Evolutionary conservation across 2,329 filamentous ascomycete species (phyloP).

Genomic region (Sordariomycetes sp.): DNA sequence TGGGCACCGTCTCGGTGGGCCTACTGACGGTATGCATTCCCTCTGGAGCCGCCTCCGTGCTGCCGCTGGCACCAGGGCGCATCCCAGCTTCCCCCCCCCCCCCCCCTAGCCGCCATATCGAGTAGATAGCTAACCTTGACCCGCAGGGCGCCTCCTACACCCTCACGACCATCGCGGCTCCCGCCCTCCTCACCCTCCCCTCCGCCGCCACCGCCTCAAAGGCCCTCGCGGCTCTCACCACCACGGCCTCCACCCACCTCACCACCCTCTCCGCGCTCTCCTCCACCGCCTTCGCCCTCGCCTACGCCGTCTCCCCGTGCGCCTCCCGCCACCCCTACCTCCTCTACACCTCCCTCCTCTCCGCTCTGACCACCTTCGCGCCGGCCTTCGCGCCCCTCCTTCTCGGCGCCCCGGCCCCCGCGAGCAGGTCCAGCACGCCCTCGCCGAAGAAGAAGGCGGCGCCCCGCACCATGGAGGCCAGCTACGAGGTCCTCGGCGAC

Average conservation of each 20-base stretch:
- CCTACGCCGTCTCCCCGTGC: conserved; percentile 66
- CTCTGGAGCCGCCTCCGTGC: not conserved
- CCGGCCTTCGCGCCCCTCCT: conserved; percentile 36
- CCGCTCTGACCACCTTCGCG: conserved; percentile 48
- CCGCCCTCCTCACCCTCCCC: conserved; percentile 70
- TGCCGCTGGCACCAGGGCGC: not conserved
- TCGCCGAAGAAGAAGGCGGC: conserved; percentile 14
- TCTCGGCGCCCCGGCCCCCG: conserved; percentile 15
- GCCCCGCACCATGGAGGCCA: conserved; percentile 48
- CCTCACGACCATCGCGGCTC: conserved; percentile 66
- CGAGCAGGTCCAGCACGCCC: conserved; percentile 11
- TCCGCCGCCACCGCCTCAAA: conserved; percentile 61
- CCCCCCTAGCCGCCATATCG: not conserved
- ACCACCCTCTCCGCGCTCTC: conserved; percentile 59
- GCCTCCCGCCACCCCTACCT: conserved; percentile 79
- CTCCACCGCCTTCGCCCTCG: conserved; percentile 61
- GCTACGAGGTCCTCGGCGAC: conserved; percentile 58
- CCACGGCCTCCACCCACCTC: conserved; percentile 53
- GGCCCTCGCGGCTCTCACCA: conserved; percentile 58
- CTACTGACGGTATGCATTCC: conserved; percentile 66
- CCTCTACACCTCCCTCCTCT: conserved; percentile 68
- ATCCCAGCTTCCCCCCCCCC: not conserved
- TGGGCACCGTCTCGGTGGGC: conserved; percentile 82
- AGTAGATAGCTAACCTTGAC: not conserved
- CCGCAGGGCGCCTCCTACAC: conserved; percentile 79